phyloP scores from a whole-genome alignment of 2,329 filamentous ascomycete genomes.

The Albophoma yamanashiensis region DNA sequence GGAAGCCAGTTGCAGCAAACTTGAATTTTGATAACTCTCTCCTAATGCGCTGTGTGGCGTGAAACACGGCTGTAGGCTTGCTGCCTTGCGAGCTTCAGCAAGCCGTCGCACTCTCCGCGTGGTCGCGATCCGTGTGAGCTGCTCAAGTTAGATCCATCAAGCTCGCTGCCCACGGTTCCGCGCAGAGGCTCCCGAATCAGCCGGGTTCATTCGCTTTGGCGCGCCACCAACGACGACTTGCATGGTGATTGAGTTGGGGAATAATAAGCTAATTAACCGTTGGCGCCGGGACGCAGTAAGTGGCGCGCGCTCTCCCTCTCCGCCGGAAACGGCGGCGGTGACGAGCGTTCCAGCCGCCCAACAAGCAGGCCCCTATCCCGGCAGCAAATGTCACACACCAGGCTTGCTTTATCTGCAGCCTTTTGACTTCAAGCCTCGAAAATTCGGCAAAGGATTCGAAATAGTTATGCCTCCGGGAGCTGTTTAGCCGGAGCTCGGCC shows the following conservation, averaged over 20 bases:
- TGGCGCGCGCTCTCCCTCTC: background rate
- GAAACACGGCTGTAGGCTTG: background rate
- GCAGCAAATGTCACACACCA: background rate
- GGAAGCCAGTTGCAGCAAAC: background rate
- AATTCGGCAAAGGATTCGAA: background rate
- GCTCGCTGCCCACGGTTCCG: background rate
- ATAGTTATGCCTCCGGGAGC: background rate
- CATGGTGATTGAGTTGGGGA: background rate
- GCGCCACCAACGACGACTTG: background rate
- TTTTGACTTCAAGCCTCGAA: background rate
- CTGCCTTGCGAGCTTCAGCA: background rate
- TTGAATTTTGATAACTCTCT: background rate
- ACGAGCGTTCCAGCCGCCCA: background rate
- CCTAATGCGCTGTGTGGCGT: background rate
- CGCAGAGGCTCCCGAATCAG: background rate
- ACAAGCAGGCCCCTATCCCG: background rate
- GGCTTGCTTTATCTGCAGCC: background rate
- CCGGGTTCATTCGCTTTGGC: background rate
- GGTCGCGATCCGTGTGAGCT: background rate
- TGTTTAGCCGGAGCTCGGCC: background rate
- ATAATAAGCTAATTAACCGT: background rate
- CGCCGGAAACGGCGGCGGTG: no score
- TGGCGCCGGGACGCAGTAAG: background rate
- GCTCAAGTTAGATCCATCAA: background rate
- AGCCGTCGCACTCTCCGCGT: background rate